phyloP scores from a whole-genome alignment of 495 filamentous ascomycete species.

The Usnea hakonensis region DNA sequence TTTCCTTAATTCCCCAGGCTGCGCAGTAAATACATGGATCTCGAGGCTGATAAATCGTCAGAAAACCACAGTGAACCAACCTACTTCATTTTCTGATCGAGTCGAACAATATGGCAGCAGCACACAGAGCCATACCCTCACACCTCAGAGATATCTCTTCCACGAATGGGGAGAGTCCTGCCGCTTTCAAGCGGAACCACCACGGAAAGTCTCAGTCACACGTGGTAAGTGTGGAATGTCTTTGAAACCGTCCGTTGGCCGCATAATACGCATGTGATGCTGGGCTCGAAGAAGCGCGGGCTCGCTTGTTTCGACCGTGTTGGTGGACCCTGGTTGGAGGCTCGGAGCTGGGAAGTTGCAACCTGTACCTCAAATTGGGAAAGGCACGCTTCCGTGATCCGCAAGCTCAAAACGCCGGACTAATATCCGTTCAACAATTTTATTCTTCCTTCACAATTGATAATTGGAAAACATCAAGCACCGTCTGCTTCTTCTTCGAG shows the following conservation, averaged over 20 bases:
- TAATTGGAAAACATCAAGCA: background rate
- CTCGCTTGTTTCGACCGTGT: background rate
- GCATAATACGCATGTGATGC: constrained; percentile 6
- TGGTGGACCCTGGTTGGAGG: background rate
- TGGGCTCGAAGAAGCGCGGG: background rate
- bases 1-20: background rate
- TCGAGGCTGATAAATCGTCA: background rate
- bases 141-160: constrained; percentile 55
- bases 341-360: background rate
- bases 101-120: constrained; percentile 55
- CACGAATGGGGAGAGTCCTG: constrained; percentile 46
- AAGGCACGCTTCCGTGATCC: background rate
- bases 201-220: constrained; percentile 94
- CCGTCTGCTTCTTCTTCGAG: background rate
- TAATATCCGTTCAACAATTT: background rate
- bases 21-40: background rate
- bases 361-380: background rate
- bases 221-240: constrained; percentile 62
- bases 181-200: constrained; percentile 58
- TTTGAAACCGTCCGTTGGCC: background rate
- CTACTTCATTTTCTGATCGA: background rate
- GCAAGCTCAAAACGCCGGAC: background rate
- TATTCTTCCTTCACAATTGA: background rate
- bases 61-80: background rate
- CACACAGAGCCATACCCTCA: constrained; percentile 63